Evolutionary conservation across 2,329 filamentous ascomycete genomes (phyloP), one percentile per base, ranked within the genome.

Genomic region (Epichloe gansuensis): DNA sequence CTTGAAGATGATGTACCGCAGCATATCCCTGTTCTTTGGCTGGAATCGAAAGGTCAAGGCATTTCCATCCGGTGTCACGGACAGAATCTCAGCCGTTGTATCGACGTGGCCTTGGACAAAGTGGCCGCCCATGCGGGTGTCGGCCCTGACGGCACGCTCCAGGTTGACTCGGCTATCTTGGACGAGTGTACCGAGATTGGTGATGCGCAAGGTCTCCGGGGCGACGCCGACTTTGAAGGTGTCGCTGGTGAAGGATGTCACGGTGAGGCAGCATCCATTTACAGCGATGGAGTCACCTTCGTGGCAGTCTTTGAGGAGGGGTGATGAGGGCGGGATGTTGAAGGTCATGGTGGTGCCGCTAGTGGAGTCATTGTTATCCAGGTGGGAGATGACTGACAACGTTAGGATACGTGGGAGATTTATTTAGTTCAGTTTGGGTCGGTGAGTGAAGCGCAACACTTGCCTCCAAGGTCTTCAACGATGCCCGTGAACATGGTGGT

Each of bases 81-180:
- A 78, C 40, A 84, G 64, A 55, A 98, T 86, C 43, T 77, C 79
- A 0, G 91, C 93, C 40, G 85, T 82, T 11, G 89, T 91, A 69
- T 98, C 94, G 55, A 98, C 91, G 68, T 98, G 93, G 41, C 93
- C 93, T 71, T 98, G 94, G 35, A 97, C 91, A 63, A 97, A 95
- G 71, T 98, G 93, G 0, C 93, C 93, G 46, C 94, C 93, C 89
- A 98, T 97, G 51, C 93, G 87, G 45, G 91, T 96, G 61, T 86
- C 81, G 4, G 89, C 89, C 17, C 86, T 85, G 51, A 98, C 90
- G 3, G 93, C 91, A 15, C 93, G 84, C 74, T 98, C 93, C 50
- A 98, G 84, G 68, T 98, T 98, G 58, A 97, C 90, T 23, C 73
- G 74, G 55, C 82, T 85, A 42, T 74, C 74, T 55, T 80, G 66